phyloP scores from a whole-genome alignment of 441 rosid species.

The Croton laevigatus region DNA sequence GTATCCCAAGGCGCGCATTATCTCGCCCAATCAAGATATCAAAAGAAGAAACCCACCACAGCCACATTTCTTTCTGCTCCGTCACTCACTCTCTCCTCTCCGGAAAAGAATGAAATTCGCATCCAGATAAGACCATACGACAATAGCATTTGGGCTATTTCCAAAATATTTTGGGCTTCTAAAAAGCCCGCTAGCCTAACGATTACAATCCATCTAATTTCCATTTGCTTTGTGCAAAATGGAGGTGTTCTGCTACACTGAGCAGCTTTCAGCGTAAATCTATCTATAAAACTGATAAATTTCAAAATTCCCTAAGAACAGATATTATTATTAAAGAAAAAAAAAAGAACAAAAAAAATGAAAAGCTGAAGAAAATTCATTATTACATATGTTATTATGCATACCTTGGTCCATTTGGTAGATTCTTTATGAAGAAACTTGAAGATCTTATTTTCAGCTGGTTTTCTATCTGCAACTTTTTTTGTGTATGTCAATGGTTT shows the following conservation, averaged over 20 bases:
- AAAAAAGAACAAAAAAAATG: no score
- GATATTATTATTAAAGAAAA: no score
- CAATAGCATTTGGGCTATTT: no score
- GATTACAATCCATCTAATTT: no score
- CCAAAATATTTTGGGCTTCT: no score
- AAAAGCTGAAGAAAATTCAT: not conserved
- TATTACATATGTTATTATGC: not conserved
- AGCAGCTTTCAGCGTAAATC: not conserved
- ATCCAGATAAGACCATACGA: no score
- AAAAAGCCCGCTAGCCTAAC: no score
- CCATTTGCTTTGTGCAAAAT: no score
- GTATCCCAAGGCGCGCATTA: constrained; percentile 34
- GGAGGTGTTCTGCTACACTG: not conserved
- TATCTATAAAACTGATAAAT: no score
- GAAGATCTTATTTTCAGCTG: no score
- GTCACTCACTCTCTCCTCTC: not conserved
- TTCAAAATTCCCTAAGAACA: no score
- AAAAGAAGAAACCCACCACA: constrained; percentile 5
- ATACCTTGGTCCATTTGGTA: not conserved
- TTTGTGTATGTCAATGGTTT: not conserved
- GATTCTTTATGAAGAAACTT: not conserved
- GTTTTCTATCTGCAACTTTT: not conserved
- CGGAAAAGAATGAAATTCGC: no score
- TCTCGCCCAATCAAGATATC: constrained; percentile 12
- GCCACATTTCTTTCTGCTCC: not conserved